Conservation (phyloP, 73 alveolate genomes). For the Paraurostyla sp. region DNA sequence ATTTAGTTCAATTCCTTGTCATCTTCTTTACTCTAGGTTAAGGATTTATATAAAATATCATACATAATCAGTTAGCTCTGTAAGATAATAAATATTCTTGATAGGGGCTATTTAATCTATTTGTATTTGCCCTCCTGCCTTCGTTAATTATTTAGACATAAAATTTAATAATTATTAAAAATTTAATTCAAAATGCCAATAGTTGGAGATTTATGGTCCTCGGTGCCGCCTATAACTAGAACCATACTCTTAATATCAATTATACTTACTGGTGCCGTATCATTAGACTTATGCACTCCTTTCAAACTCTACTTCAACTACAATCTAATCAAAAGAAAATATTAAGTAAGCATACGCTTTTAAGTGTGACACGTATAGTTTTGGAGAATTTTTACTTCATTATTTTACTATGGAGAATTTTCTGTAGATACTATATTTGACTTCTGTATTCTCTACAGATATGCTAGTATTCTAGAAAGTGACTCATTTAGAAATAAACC, state of each 20-base stretch:
- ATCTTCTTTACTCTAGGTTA: slow-evolving; percentile 20
- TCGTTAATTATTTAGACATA: background rate
- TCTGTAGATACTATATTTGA: slow-evolving; percentile 51
- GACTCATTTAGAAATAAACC: slow-evolving; percentile 49
- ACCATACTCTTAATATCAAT: slow-evolving; percentile 49
- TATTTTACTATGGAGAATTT: slow-evolving; percentile 66
- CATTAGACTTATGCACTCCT: slow-evolving; percentile 66
- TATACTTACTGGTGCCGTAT: slow-evolving; percentile 48
- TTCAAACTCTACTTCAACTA: slow-evolving; percentile 68
- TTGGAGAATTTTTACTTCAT: slow-evolving; percentile 66
- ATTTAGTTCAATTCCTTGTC: slow-evolving; percentile 14
- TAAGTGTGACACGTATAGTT: slow-evolving; percentile 37
- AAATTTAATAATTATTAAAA: background rate
- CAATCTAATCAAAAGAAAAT: slow-evolving; percentile 24
- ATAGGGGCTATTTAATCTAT: background rate
- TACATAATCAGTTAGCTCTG: slow-evolving; percentile 32
- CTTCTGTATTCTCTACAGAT: slow-evolving; percentile 30
- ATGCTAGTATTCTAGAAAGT: slow-evolving; percentile 55
- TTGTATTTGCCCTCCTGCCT: too few species aligned
- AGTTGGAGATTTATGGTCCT: slow-evolving; percentile 38
- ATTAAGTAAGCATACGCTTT: slow-evolving; percentile 8
- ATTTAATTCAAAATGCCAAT: slow-evolving; percentile 26
- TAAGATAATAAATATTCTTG: slow-evolving; percentile 6
- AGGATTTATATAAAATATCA: background rate
- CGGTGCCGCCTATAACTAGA: slow-evolving; percentile 63